Base-by-base conservation (phyloP, 805 yeast genomes). In the Saccharomycopsis vini region DNA sequence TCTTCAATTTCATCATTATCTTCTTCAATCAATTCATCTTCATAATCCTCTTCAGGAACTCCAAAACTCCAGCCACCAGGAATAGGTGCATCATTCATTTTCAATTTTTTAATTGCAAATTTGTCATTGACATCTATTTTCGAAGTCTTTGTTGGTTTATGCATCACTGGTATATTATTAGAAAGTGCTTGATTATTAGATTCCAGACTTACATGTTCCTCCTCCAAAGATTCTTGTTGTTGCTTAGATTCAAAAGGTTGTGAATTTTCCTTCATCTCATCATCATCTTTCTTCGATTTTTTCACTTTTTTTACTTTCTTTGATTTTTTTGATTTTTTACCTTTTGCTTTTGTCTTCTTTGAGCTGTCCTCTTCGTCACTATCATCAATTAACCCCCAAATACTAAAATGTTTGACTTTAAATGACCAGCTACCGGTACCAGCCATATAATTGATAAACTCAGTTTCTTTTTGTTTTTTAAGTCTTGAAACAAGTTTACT, bases 361-460 rank as follows among this genome's bases (percentile, higher is more conserved):
- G 16, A 12, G 13, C 24, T 32, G 19, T n/a, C 34, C 32, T 77
- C 87, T 31, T 72, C 73, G 12, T 67, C 79, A 33, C 71, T 77
- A 19, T 71, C 77, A 51, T 79, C 83, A 15, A 81, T 71, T 31
- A 92, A 62, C 5, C 97, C 97, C 96, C 97, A 92, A 4, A 84
- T 75, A 64, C 95, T 87, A 56, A 92, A 92, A 64, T 92, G 98
- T 52, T 82, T 78, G 6, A 89, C 96, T 53, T 69, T 74, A 62
- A 86, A 88, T 1, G 81, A 77, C 87, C 89, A 88, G 3, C 73
- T 62, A 29, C 86, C 85, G 4, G 76, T 73, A 23, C 79, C 68
- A 3, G 88, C 87, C 54, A 83, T 88, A 56, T 80, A 88, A 3
- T 88, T 80, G 12, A 89, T 67, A 57, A 83, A 87, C 49, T 79